These are phyloP conservation scores for Phaseolus lunatus DNA, from an alignment of 306 rosid species.

Conservation along the genomic window DNA sequence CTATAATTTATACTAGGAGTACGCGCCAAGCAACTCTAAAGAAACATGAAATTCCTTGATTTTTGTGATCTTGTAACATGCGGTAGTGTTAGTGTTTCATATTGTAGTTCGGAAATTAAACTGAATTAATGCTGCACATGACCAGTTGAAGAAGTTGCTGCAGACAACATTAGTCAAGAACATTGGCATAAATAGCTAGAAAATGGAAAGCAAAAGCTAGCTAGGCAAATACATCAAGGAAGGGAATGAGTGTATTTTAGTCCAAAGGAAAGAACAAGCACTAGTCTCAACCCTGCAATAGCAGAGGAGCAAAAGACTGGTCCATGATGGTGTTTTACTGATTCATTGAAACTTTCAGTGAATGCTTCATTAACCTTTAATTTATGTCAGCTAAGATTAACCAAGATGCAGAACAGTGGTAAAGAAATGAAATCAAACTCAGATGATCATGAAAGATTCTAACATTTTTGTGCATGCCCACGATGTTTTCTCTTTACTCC, in stretches of 20 bases:
- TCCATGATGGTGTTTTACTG: neutral
- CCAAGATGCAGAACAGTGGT: neutral
- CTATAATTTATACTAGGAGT: constrained; percentile 29
- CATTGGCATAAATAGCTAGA: constrained; percentile 1
- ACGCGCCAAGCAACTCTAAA: constrained; percentile 23
- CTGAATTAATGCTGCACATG: neutral
- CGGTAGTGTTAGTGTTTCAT: constrained; percentile 19
- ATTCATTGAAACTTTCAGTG: neutral
- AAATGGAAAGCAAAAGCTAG: neutral
- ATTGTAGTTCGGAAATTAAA: neutral
- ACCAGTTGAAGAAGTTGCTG: neutral
- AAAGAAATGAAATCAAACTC: neutral
- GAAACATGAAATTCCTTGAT: constrained; percentile 24
- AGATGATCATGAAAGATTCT: constrained; percentile 15
- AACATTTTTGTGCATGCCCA: neutral
- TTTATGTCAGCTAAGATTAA: neutral
- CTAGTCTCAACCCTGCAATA: neutral
- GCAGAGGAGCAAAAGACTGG: neutral
- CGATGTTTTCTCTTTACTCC: constrained; percentile 35
- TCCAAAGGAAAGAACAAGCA: constrained; percentile 7
- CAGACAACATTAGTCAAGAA: constrained; percentile 1
- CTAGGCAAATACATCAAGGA: neutral
- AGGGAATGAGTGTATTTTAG: neutral
- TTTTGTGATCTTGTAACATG: constrained; percentile 32
- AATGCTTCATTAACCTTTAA: neutral